Base-by-base conservation (phyloP, 345 rosid genomes). In the Laguncularia racemosa region DNA sequence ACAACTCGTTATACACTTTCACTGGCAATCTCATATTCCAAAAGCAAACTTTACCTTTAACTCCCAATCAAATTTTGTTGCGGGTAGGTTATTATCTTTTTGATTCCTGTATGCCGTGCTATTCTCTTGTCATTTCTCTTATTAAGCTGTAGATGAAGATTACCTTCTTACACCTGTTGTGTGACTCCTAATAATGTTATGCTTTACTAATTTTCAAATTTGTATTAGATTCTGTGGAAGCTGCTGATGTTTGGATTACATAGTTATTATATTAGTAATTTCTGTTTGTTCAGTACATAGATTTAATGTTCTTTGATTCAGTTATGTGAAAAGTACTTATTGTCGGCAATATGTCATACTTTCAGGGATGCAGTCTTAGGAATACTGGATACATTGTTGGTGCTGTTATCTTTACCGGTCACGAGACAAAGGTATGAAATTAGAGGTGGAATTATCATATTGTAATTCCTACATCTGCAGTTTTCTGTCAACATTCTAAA, bases 351-450 rank as follows among this genome's bases (percentile, higher is more conserved):
- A 48, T 28, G 71, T 51, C 51, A 33, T 64, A 16, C 50, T 69
- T 64, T 63, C 88, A 90, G 99, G 97, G 99, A 55, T 95, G 99
- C 84, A 88, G 97, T 83, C 97, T 95, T 62, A 85, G 97, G 77
- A 95, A 95, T 78, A 90, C 99, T 0, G 89, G 77, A 70, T 83
- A 74, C 80, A 80, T 95, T 60, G 95, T 88, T 71, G 97, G 86
- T 60, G 81, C 84, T 52, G 95, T 90, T 62, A 79, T 95, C 56
- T 95, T 95, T 80, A 79, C 97, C 15, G 99, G 99, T 67, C 97
- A 80, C 44, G 97, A 90, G 82, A 85, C 99, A 57, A 95, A 95
- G 99, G 99, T 95, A 66, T 48, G 84, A 60, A 19, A 17, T 54
- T 46, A n/a, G 53, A 65, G 53, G 53, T 58, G 40, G 47, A 19